These are phyloP conservation scores for Lunularia cruciata DNA, from an alignment of 225 moss, liverwort and hornwort species.

Conservation along the genomic window DNA sequence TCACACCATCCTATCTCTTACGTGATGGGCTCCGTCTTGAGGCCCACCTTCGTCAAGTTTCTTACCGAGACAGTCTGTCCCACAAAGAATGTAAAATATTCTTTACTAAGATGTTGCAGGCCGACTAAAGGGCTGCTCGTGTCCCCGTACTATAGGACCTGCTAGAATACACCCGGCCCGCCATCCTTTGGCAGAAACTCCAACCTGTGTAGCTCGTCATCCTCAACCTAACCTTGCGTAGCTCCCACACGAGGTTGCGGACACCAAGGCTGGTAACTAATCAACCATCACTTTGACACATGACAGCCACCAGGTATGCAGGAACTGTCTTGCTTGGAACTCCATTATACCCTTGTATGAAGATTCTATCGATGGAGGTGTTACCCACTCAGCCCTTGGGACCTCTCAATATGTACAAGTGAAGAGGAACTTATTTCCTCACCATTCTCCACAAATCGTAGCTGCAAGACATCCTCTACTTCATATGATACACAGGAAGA, in stretches of 20 bases:
- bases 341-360: constrained; percentile 19
- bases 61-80: constrained; percentile 6
- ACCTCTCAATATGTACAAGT: constrained; percentile 46
- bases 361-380: constrained; percentile 19
- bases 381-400: constrained; percentile 16
- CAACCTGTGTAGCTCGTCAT: constrained; percentile 10
- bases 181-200: constrained; percentile 8
- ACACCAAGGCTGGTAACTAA: neutral
- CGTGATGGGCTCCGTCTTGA: neutral
- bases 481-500: constrained; percentile 42
- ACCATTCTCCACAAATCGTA: constrained; percentile 41
- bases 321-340: constrained; percentile 20
- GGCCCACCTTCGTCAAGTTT: neutral
- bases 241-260: neutral
- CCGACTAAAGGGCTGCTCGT: constrained; percentile 19
- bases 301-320: constrained; percentile 14
- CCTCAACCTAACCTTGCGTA: constrained; percentile 14
- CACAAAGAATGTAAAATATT: constrained; percentile 14
- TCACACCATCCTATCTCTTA: neutral
- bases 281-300: constrained; percentile 17
- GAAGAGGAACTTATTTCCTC: constrained; percentile 32
- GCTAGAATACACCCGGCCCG: constrained; percentile 25
- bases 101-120: constrained; percentile 12
- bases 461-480: constrained; percentile 33
- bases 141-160: constrained; percentile 20